Percentiles rank a stretch among this genome's conserved stretches.
These are phyloP conservation scores for Lipomyces kockii DNA, from an alignment of 805 yeast species.

Conservation along the genomic window DNA sequence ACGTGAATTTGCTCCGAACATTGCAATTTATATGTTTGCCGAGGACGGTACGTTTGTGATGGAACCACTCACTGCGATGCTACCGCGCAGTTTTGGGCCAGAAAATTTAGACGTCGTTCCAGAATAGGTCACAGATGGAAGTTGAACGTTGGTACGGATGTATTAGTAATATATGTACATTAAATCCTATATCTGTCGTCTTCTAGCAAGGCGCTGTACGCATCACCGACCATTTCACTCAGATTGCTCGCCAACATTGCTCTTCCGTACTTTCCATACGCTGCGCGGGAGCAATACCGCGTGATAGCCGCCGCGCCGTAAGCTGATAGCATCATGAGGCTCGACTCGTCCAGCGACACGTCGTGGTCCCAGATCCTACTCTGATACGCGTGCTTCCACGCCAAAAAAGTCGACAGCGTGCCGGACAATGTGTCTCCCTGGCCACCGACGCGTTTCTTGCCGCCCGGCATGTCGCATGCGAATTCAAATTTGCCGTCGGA, in stretches of 20 bases:
- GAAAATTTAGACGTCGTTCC: constrained; percentile 51
- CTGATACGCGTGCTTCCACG: constrained; percentile 76
- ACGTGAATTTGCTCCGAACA: constrained; percentile 70
- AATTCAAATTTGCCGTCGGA: constrained; percentile 55
- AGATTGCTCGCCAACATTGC: constrained; percentile 86
- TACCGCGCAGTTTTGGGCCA: constrained; percentile 90
- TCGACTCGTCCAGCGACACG: constrained; percentile 43
- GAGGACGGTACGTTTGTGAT: constrained; percentile 52
- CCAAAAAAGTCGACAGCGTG: constrained; percentile 74
- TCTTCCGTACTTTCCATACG: constrained; percentile 68
- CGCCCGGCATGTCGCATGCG: constrained; percentile 59
- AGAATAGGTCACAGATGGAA: constrained; percentile 13
- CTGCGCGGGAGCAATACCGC: constrained; percentile 64
- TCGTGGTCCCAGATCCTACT: constrained; percentile 61
- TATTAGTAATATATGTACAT: constrained; percentile 13
- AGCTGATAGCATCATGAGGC: constrained; percentile 51
- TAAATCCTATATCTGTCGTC: constrained; percentile 12
- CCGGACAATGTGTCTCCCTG: constrained; percentile 96
- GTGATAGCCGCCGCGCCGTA: constrained; percentile 75
- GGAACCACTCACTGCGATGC: constrained; percentile 57
- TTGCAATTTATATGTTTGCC: constrained; percentile 73
- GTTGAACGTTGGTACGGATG: background rate
- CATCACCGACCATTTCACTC: constrained; percentile 66
- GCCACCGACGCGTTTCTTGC: constrained; percentile 86
- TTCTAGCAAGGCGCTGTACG: constrained; percentile 57